phyloP scores from a whole-genome alignment of 306 rosid species.

The Betula pendula region DNA sequence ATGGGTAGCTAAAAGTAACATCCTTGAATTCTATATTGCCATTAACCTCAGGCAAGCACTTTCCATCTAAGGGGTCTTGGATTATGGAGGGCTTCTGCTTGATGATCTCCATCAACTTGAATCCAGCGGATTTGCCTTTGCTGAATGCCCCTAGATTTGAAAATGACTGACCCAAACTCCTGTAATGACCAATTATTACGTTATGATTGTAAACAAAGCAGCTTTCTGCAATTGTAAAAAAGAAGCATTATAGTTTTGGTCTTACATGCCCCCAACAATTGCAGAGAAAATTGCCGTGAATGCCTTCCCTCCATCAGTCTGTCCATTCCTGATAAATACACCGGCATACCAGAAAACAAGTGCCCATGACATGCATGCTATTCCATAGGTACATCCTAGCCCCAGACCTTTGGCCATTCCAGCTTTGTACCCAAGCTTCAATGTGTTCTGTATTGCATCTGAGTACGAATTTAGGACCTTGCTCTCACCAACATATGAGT shows the following conservation, averaged over 20 bases:
- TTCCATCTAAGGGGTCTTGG: conserved; percentile 72
- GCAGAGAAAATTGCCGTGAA: conserved; percentile 98
- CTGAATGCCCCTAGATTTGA: conserved; percentile 97
- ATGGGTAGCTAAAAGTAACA: conserved; percentile 91
- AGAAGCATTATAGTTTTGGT: conserved; percentile 3
- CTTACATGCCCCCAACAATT: conserved; percentile 99
- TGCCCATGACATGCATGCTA: conserved; percentile 99
- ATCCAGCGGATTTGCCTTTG: conserved; percentile 96
- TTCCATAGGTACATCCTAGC: conserved; percentile 97
- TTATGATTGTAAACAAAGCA: conserved; percentile 10
- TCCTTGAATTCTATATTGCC: conserved; percentile 90
- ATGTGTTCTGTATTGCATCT: conserved; percentile 87
- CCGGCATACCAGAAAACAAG: conserved; percentile 98
- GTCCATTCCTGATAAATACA: conserved; percentile 92
- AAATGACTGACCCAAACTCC: conserved; percentile 99
- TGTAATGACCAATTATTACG: conserved; percentile 33
- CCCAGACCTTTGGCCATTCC: conserved; percentile 99
- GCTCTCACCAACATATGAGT: conserved; percentile 94
- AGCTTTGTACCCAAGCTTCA: conserved; percentile 96
- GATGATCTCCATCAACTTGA: conserved; percentile 92
- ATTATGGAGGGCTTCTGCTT: conserved; percentile 79
- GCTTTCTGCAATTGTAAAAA: conserved; percentile 1
- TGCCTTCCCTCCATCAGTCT: conserved; percentile 94
- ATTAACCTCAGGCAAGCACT: conserved; percentile 64
- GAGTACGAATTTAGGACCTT: conserved; percentile 95